phyloP scores from a whole-genome alignment of 176 grass and related monocot species.

The Poa pratensis region DNA sequence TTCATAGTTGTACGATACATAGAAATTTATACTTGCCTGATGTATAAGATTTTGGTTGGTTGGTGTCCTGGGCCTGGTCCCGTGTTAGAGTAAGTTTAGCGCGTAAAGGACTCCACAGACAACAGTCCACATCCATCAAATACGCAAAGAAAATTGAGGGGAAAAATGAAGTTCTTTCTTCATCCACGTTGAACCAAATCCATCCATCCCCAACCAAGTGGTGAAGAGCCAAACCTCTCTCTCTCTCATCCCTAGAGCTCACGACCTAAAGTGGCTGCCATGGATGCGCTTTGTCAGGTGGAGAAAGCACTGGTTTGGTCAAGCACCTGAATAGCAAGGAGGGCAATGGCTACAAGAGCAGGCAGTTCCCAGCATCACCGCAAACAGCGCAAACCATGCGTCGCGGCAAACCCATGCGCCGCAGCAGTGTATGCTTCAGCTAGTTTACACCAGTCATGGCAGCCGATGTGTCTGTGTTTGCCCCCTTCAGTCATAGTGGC shows the following conservation, averaged over 20 bases:
- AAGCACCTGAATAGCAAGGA: background rate
- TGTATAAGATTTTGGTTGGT: background rate
- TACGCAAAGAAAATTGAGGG: background rate
- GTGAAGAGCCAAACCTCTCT: background rate
- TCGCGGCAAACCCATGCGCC: background rate
- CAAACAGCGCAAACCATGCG: background rate
- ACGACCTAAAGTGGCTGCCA: background rate
- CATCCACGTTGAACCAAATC: background rate
- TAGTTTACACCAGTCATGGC: background rate
- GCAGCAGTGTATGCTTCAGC: background rate
- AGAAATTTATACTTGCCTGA: background rate
- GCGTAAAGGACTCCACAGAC: background rate
- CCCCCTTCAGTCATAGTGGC: background rate
- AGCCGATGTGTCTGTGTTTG: background rate
- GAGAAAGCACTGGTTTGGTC: background rate
- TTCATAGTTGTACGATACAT: background rate
- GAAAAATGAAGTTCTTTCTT: background rate
- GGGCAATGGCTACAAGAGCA: background rate
- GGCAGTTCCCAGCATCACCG: background rate
- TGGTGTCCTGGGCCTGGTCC: background rate
- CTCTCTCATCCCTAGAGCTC: background rate
- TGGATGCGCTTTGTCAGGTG: background rate
- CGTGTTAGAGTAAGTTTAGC: background rate
- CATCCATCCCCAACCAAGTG: background rate
- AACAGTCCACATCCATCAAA: background rate